phyloP scores from a whole-genome alignment of 1,284 basidiomycete species.

The Schizophyllum commune region DNA sequence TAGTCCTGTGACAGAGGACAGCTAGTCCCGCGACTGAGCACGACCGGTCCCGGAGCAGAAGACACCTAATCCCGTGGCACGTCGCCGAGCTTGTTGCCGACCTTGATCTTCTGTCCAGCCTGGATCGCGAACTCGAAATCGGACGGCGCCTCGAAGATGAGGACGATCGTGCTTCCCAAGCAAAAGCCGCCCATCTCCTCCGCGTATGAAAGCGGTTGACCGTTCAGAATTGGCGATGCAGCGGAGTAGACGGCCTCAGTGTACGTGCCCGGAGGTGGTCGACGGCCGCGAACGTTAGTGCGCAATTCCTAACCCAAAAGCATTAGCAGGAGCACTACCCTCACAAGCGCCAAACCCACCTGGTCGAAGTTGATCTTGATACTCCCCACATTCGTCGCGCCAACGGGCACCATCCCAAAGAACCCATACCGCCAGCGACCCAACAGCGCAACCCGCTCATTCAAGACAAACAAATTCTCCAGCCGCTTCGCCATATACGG shows the following conservation, averaged over 20 bases:
- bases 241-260: constrained; percentile 85
- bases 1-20: too few relatives aligned
- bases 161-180: constrained; percentile 91
- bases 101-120: constrained; percentile 81
- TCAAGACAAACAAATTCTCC: constrained; percentile 92
- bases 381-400: constrained; percentile 96
- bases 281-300: constrained; percentile 73
- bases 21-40: too few relatives aligned
- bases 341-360: constrained; percentile 30
- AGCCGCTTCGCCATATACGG: constrained; percentile 93
- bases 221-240: constrained; percentile 76
- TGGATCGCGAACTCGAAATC: constrained; percentile 79
- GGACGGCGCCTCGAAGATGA: constrained; percentile 93
- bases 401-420: constrained; percentile 96
- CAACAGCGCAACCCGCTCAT: constrained; percentile 95
- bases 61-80: constrained; percentile 17
- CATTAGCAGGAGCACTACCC: neutral
- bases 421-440: constrained; percentile 95
- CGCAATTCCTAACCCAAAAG: constrained; percentile 52
- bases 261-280: constrained; percentile 82
- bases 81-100: constrained; percentile 74
- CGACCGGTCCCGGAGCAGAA: too few relatives aligned
- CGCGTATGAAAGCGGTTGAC: constrained; percentile 81
- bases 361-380: constrained; percentile 97
- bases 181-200: constrained; percentile 98